A percentile compares a stretch with the other conserved stretches of the same genome.
Evolutionary conservation across 257 asterid species (phyloP).

Genomic region (Forsythia viridissima): DNA sequence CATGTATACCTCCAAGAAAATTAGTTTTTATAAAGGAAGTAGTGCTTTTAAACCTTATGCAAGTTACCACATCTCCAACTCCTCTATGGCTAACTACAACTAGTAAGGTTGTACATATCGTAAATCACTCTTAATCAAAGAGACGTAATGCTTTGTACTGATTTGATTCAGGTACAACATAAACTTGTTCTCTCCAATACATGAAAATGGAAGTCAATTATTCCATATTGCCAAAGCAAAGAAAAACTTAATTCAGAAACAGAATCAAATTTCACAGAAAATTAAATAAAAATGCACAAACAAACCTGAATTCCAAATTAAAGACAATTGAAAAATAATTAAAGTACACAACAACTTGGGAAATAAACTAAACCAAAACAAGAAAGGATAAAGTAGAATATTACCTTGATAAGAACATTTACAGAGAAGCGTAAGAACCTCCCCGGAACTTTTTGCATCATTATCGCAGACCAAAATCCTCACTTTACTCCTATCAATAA

Average conservation of each 20-base stretch:
- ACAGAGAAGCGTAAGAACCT: constrained; percentile 48
- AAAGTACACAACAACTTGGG: not conserved
- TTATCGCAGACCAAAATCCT: constrained; percentile 57
- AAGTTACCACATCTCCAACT: not conserved
- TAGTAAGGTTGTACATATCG: not conserved
- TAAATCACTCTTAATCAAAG: not conserved
- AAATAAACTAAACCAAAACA: not conserved
- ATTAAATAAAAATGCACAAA: not conserved
- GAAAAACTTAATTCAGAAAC: not conserved
- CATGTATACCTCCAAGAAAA: not conserved
- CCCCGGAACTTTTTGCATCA: constrained; percentile 51
- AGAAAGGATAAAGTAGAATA: not conserved
- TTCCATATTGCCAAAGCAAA: not conserved
- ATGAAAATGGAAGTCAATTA: not conserved
- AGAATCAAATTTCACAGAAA: not conserved
- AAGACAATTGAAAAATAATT: not conserved
- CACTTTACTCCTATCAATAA: constrained; percentile 35
- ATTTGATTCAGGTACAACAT: not conserved
- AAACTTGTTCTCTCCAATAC: not conserved
- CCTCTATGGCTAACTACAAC: not conserved
- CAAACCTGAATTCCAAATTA: not conserved
- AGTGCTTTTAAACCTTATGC: not conserved
- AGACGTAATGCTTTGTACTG: not conserved
- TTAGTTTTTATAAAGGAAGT: not conserved
- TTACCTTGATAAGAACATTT: constrained; percentile 63